A percentile compares a stretch with the other conserved stretches of the same genome.
Conservation (phyloP, 495 filamentous ascomycete genomes). For the Penicillium herquei region DNA sequence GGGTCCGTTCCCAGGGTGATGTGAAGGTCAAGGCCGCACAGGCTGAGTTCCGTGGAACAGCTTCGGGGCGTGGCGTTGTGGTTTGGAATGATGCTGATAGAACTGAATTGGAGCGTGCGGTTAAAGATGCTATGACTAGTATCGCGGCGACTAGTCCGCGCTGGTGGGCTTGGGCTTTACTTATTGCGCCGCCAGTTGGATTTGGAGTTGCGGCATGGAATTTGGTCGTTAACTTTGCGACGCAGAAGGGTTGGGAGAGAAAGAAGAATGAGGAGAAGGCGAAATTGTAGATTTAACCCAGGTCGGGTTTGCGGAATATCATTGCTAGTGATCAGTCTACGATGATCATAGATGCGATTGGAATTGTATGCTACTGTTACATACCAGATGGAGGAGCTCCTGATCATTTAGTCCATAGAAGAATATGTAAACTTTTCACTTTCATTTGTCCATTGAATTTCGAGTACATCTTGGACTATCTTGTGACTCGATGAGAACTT, state of each 20-base stretch:
- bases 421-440: too few relatives aligned
- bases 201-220: constrained; percentile 62
- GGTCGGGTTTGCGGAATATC: not conserved
- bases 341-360: not conserved
- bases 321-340: not conserved
- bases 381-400: not conserved
- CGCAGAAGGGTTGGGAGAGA: constrained; percentile 67
- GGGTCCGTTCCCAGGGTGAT: constrained; percentile 81
- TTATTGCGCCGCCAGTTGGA: constrained; percentile 70
- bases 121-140: constrained; percentile 59
- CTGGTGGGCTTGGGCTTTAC: constrained; percentile 79
- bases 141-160: constrained; percentile 62
- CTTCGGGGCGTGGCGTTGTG: constrained; percentile 62
- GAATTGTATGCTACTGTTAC: not conserved
- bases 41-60: constrained; percentile 59
- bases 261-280: constrained; percentile 65
- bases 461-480: too few relatives aligned
- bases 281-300: constrained; percentile 49
- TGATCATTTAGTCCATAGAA: too few relatives aligned
- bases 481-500: not conserved
- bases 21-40: constrained; percentile 75
- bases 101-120: constrained; percentile 62
- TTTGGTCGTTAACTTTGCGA: constrained; percentile 63
- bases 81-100: constrained; percentile 82
- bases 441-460: too few relatives aligned